Evolutionary conservation across 164 flowering plant species (phyloP), one percentile per base, ranked within the genome.

Genomic region (Warburgia ugandensis): DNA sequence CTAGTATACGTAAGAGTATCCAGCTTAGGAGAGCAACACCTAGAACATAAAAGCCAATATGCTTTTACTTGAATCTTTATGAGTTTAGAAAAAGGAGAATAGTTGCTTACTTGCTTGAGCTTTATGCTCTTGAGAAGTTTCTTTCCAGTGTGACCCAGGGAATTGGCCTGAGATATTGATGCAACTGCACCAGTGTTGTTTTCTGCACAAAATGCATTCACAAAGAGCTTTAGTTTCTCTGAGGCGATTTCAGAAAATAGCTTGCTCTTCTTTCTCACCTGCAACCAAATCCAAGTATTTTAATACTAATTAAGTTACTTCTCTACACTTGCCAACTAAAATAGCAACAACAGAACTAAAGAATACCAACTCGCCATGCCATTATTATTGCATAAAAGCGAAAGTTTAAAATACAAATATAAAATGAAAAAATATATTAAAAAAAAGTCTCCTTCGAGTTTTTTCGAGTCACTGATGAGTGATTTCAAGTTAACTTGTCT

Each of bases 191-290:
- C 52, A 16, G 61, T 29, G n/a, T 35, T 62, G 42, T 78, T 77
- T 28, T 75, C 73, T 14, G 82, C 84, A 53, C 76, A 72, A n/a
- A 84, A 70, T 5, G 87, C 89, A 62, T 71, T 70, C 27, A 73
- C 73, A 22, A 60, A 71, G 4, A 77, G 74, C 44, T 72, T 74
- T 7, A 87, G 50, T 62, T 86, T 81, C 54, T 77, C 63, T 4
- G 78, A 63, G 19, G 70, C 68, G 30, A 84, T 81, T 37, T 81
- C 77, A 1, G 60, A 66, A 27, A 63, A 73, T 27, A 60, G 49
- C 39, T 63, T 56, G 55, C 76, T 52, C 45, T 66, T 78, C 38
- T 68, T 26, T 37, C 61, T 78, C 23, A 81, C 86, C 96, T 91
- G 73, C 56, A 56, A 44, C 25, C 16, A 9, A 42, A 52, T 14